Conservation (phyloP, 2,329 filamentous ascomycete genomes). For the Lachnum nothofagi region DNA sequence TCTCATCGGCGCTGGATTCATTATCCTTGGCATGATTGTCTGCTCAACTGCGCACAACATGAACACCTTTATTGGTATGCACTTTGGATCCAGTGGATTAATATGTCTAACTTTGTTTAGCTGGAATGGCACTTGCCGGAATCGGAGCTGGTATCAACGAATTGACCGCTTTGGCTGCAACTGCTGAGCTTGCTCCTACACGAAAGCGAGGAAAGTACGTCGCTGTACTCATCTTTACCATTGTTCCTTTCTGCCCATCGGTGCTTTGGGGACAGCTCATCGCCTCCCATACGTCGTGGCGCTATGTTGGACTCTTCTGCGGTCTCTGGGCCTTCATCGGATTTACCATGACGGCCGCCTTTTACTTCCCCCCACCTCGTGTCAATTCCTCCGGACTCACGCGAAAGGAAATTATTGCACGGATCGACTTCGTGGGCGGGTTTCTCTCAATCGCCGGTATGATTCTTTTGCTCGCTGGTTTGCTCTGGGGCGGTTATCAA, state of each 20-base stretch:
- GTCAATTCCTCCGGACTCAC: constrained; percentile 38
- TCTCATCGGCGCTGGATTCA: constrained; percentile 46
- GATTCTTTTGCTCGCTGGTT: constrained; percentile 46
- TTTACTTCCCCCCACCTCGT: constrained; percentile 51
- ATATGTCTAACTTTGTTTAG: constrained; percentile 30
- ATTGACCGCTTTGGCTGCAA: constrained; percentile 62
- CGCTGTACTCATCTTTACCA: constrained; percentile 54
- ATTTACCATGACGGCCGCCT: constrained; percentile 45
- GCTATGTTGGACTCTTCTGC: constrained; percentile 50
- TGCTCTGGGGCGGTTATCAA: constrained; percentile 52
- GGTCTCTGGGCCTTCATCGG: constrained; percentile 48
- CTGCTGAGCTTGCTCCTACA: constrained; percentile 62
- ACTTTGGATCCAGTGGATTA: neutral
- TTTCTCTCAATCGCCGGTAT: constrained; percentile 45
- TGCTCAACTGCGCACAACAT: constrained; percentile 53
- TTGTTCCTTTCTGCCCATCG: constrained; percentile 56
- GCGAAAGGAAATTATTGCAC: constrained; percentile 37
- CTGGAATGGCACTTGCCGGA: constrained; percentile 50
- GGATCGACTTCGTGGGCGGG: constrained; percentile 48
- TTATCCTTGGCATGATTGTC: constrained; percentile 56
- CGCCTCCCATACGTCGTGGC: constrained; percentile 43
- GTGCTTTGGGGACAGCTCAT: constrained; percentile 57
- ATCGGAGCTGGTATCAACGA: constrained; percentile 64
- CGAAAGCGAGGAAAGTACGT: constrained; percentile 58
- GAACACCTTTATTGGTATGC: constrained; percentile 55